A percentile compares a stretch with the other conserved stretches of the same genome.
These are phyloP conservation scores for Shiraia bambusicola DNA, from an alignment of 2,329 filamentous ascomycete genomes.

Conservation along the genomic window DNA sequence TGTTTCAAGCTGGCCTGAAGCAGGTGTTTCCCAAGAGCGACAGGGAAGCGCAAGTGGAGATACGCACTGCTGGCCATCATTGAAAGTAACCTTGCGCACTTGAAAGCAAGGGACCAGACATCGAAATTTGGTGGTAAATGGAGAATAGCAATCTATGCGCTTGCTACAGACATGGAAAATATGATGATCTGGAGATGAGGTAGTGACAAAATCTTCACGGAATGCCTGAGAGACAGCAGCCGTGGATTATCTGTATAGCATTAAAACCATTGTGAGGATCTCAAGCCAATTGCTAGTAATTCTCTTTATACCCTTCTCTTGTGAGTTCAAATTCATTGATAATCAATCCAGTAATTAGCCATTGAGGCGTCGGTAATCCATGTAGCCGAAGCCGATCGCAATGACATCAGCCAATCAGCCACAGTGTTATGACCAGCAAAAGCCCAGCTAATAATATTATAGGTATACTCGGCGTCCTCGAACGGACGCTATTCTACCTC, in stretches of 20 bases:
- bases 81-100: constrained; percentile 5
- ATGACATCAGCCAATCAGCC: constrained; percentile 25
- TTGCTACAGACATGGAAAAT: too few relatives aligned
- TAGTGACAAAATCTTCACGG: too few relatives aligned
- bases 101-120: background rate
- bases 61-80: constrained; percentile 22
- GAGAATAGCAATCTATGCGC: too few relatives aligned
- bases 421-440: constrained; percentile 11
- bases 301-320: too few relatives aligned
- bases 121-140: too few relatives aligned
- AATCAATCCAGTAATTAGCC: too few relatives aligned
- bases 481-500: constrained; percentile 1
- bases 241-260: too few relatives aligned
- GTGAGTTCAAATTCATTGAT: too few relatives aligned
- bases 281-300: too few relatives aligned
- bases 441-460: constrained; percentile 17
- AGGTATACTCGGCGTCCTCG: constrained; percentile 12
- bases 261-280: too few relatives aligned
- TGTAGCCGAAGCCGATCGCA: constrained; percentile 6
- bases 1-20: constrained; percentile 74
- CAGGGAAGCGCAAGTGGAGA: constrained; percentile 27
- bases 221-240: too few relatives aligned
- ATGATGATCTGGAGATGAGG: too few relatives aligned
- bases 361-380: background rate
- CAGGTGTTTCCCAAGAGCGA: constrained; percentile 67